A percentile compares a stretch with the other conserved stretches of the same genome.
Conservation (phyloP, 2,329 filamentous ascomycete genomes). For the Raffaelea arxii region DNA sequence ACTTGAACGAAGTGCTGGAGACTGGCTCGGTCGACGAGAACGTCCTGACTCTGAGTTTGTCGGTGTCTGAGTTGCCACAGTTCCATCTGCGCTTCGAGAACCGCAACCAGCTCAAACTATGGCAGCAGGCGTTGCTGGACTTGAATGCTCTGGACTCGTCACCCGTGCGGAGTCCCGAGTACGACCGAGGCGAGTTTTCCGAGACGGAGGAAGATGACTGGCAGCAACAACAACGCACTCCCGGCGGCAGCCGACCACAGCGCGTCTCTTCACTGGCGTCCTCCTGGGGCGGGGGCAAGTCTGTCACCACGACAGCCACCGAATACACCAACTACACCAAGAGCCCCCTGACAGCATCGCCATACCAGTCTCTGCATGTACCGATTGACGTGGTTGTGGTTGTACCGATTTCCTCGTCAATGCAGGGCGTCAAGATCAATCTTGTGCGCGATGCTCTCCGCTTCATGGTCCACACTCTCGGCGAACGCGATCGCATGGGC, state of each 20-base stretch:
- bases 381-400: conserved; percentile 94
- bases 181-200: conserved; percentile 66
- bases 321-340: conserved; percentile 74
- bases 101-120: conserved; percentile 73
- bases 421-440: conserved; percentile 99
- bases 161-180: conserved; percentile 60
- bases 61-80: conserved; percentile 82
- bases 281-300: conserved; percentile 70
- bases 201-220: conserved; percentile 85
- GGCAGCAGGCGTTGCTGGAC: conserved; percentile 80
- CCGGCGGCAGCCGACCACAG: conserved; percentile 17
- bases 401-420: conserved; percentile 92
- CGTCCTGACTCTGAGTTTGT: conserved; percentile 79
- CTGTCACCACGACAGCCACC: conserved; percentile 77
- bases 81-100: conserved; percentile 90
- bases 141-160: conserved; percentile 62
- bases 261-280: conserved; percentile 70
- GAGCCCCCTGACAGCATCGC: conserved; percentile 24
- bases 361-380: conserved; percentile 59
- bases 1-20: conserved; percentile 80
- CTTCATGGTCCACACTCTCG: conserved; percentile 83
- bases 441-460: conserved; percentile 83
- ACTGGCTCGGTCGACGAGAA: conserved; percentile 63
- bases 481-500: conserved; percentile 92
- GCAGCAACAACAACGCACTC: conserved; percentile 47